Base-by-base conservation (phyloP, 352 stramenopile species). In the Albugo candida region DNA sequence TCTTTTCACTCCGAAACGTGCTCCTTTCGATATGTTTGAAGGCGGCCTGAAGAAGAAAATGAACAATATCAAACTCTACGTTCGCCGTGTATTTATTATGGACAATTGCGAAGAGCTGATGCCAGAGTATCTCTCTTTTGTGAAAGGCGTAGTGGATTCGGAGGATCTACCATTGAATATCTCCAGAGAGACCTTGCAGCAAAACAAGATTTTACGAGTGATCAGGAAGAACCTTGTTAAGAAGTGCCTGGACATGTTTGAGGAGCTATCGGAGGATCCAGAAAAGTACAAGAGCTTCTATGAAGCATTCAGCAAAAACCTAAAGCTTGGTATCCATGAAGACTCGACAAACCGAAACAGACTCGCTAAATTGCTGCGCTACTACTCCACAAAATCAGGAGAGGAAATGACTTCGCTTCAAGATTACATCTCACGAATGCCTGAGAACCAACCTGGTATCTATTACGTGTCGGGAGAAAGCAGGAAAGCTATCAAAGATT, bases 181-280 rank as follows among this genome's bases (percentile, higher is more conserved):
- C 65, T 99, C 95, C 49, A 94, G 96, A 87, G 96, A 99, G 67
- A 98, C 93, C 36, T 83, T 99, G 41, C 96, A 99, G 76, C 95
- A 99, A 72, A 99, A 99, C 92, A 99, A 99, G 83, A 99, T 99
- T 64, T 71, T 99, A 47, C 82, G 88, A 52, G 95, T 99, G 51
- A 99, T 99, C 74, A 97, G 97, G 80, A 99, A 99, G 89, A 99
- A 99, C 67, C 61, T 99, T 49, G 77, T 99, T 43, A 99, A 99
- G 92, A 98, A 98, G 69, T 89, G 72, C 59, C 85, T 99, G 45
- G 95, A 99, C 60, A 97, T 99, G 79, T 99, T 99, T 70, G 96
- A 93, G 40, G 94, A 98, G 63, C 70, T 99, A n/a, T 81, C 88
- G 12, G 94, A 99, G 58, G 94, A 97, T 67, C 74, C 89, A 36